A percentile compares a stretch with the other conserved stretches of the same genome.
Conservation (phyloP, 495 filamentous ascomycete genomes). For the Corynascus novoguineensis region DNA sequence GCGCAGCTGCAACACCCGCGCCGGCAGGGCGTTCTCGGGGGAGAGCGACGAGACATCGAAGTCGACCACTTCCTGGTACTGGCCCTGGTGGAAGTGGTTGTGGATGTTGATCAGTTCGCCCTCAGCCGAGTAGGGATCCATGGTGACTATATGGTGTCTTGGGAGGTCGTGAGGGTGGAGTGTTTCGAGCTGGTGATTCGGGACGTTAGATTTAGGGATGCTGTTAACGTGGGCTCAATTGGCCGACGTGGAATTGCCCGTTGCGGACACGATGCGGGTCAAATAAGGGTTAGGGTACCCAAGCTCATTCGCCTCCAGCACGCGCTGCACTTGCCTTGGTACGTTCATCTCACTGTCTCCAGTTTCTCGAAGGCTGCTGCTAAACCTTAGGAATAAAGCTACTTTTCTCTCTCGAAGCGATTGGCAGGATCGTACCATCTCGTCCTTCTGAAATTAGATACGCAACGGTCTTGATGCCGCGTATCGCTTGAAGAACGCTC, state of each 20-base stretch:
- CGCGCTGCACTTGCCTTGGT: no score
- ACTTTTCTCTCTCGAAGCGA: no score
- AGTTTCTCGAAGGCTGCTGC: no score
- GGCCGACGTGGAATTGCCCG: slow-evolving; percentile 21
- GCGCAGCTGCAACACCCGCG: slow-evolving; percentile 74
- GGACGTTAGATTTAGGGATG: not conserved
- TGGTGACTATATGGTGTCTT: slow-evolving; percentile 13
- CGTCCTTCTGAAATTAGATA: no score
- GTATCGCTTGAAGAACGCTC: no score
- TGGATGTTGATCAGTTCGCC: slow-evolving; percentile 94
- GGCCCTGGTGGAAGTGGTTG: slow-evolving; percentile 90
- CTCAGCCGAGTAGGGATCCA: slow-evolving; percentile 89
- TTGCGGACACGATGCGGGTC: slow-evolving; percentile 2
- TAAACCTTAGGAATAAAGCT: no score
- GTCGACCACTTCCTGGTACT: slow-evolving; percentile 76
- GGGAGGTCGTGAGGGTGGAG: not conserved
- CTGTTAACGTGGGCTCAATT: slow-evolving; percentile 13
- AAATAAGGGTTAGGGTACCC: slow-evolving; percentile 11
- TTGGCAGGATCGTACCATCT: no score
- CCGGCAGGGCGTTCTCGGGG: slow-evolving; percentile 66
- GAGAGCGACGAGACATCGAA: slow-evolving; percentile 73
- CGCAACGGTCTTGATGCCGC: no score
- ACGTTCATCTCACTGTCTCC: no score
- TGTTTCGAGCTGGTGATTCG: not conserved
- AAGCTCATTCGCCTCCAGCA: not conserved